Evolutionary conservation across 306 rosid species (phyloP).

Genomic region (Medicago arabica): DNA sequence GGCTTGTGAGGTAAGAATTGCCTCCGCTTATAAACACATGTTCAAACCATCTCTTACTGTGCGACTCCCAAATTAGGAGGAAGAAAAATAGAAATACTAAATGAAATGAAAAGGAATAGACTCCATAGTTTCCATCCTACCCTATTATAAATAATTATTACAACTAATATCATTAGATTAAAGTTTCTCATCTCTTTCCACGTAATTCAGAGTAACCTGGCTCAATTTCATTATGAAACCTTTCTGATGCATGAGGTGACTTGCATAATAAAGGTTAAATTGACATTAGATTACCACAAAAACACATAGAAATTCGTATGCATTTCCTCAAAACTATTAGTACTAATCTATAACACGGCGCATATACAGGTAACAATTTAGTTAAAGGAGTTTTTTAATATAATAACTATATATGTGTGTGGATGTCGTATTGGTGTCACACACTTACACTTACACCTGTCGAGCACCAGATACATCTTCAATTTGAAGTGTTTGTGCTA

Average conservation of each 20-base stretch:
- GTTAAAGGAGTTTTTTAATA: too few relatives aligned
- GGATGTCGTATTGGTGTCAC: too few relatives aligned
- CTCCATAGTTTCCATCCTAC: background rate
- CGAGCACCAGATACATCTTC: too few relatives aligned
- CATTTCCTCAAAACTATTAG: background rate
- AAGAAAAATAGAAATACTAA: background rate
- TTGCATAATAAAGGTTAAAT: background rate
- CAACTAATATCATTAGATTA: background rate
- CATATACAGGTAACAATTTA: too few relatives aligned
- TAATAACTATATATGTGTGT: too few relatives aligned
- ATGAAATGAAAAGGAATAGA: background rate
- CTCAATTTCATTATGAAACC: background rate
- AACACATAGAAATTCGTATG: background rate
- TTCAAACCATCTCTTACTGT: too few relatives aligned
- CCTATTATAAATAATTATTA: background rate
- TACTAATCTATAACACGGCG: background rate
- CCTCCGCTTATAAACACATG: too few relatives aligned
- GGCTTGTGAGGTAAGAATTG: too few relatives aligned
- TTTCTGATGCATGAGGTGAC: background rate
- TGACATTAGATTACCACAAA: background rate
- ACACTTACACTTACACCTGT: too few relatives aligned
- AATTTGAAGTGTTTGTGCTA: background rate
- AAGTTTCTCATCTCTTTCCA: background rate
- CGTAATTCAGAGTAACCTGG: background rate
- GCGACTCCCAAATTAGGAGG: background rate